Evolutionary conservation across 2,329 filamentous ascomycete genomes (phyloP).

Genomic region (Botrytis squamosa): DNA sequence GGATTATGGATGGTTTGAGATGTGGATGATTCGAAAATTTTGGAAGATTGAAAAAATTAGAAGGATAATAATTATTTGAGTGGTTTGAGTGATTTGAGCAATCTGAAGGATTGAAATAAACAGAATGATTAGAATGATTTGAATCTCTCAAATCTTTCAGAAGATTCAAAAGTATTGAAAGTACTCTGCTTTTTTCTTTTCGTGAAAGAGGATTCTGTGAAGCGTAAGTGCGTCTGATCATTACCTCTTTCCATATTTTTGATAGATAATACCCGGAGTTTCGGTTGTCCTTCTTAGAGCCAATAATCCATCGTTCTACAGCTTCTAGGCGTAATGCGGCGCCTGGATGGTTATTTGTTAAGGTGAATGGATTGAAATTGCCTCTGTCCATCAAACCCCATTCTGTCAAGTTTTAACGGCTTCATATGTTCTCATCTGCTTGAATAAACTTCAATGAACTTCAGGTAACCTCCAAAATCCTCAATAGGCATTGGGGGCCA

Average conservation of each 20-base stretch:
- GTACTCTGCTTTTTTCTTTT: background rate
- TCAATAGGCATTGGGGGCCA: no score
- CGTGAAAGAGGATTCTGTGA: background rate
- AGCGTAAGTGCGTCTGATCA: background rate
- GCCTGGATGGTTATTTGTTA: background rate
- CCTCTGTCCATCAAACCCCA: background rate
- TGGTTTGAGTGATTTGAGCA: no score
- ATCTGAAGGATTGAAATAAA: no score
- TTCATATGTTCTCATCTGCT: background rate
- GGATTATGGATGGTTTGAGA: no score
- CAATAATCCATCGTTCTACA: background rate
- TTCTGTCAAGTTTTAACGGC: background rate
- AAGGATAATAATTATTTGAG: no score
- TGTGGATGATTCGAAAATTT: no score
- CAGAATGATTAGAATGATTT: no score
- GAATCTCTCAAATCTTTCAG: background rate
- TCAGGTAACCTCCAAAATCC: background rate
- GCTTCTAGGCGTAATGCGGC: background rate
- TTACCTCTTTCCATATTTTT: background rate
- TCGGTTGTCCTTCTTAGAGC: background rate
- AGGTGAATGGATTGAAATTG: background rate
- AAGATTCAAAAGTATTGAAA: no score
- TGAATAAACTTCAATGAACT: background rate
- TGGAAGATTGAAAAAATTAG: no score
- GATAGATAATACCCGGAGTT: background rate